Evolutionary conservation across 495 filamentous ascomycete species (phyloP).

Genomic region (Penicillium ochrochloron): DNA sequence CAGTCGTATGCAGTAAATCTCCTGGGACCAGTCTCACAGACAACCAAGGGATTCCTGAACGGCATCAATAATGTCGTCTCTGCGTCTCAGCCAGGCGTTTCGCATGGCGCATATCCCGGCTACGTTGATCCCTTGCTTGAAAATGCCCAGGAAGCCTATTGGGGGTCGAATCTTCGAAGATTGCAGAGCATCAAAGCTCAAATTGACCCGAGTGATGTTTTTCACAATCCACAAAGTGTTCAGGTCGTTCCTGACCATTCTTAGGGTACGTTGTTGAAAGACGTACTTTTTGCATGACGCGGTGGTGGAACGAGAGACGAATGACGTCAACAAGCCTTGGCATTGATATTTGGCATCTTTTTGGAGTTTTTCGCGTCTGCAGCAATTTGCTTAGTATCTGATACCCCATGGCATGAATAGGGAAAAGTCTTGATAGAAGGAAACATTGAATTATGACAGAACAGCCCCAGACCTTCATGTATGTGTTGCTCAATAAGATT

Average conservation of each 20-base stretch:
- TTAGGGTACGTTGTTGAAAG: background rate
- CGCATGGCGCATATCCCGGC: constrained; percentile 63
- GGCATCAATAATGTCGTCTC: constrained; percentile 48
- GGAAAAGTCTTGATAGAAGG: background rate
- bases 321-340: background rate
- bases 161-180: constrained; percentile 53
- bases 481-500: no score
- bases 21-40: constrained; percentile 41
- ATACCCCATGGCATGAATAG: background rate
- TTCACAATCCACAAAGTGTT: constrained; percentile 66
- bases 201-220: constrained; percentile 62
- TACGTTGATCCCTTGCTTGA: constrained; percentile 68
- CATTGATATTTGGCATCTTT: background rate
- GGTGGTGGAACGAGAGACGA: background rate
- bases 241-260: background rate
- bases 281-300: background rate
- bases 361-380: background rate
- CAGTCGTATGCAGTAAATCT: constrained; percentile 50
- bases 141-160: constrained; percentile 57
- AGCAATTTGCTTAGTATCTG: background rate
- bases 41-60: constrained; percentile 43
- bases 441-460: no score
- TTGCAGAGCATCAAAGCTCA: constrained; percentile 58
- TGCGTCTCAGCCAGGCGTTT: constrained; percentile 29
- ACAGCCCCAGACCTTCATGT: no score